Evolutionary conservation across 257 asterid species (phyloP), one percentile per base, ranked within the genome.

Genomic region (Petunia axillaris): DNA sequence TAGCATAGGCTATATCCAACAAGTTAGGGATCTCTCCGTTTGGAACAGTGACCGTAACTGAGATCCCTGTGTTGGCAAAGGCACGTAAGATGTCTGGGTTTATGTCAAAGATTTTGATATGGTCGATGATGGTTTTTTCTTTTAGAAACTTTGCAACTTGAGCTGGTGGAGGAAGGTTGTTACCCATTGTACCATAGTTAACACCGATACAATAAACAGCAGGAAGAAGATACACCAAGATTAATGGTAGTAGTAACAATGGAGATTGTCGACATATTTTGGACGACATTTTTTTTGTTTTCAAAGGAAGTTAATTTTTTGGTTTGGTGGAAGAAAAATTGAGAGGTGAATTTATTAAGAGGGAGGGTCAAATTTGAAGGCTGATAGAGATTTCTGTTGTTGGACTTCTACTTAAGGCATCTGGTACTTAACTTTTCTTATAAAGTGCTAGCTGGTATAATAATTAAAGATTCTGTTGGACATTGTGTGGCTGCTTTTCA

Each of bases 31-130:
- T 92, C 57, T 93, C 97, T 39, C 94, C 96, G 77, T 95, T 95
- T 2, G 98, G 98, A 35, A 91, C 82, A 8, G 98, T 93, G 50
- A 95, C 89, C n/a, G 97, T 93, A 80, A 95, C 91, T 10, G 82
- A 76, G 79, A 95, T 93, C 0, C 95, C 96, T 5, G 98, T 93
- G 85, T 65, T 74, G 77, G 97, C 93, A 80, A 95, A 95, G 43
- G 97, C 98, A 35, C 89, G 87, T 63, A 95, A 88, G 83, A 95
- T 89, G 55, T 95, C 96, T 0, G 96, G 98, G 84, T 93, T 93
- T n/a, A 83, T 92, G 78, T 95, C 98, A 74, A 93, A 95, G 62
- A 93, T 85, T 16, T 95, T 95, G 10, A 95, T 81, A 3, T 93
- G 90, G 88, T 95, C 98, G 78, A 95, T 95, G 71, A 82, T 79